These are phyloP conservation scores for Helminthosporium solani DNA, from an alignment of 2,329 filamentous ascomycete genomes.

Conservation along the genomic window DNA sequence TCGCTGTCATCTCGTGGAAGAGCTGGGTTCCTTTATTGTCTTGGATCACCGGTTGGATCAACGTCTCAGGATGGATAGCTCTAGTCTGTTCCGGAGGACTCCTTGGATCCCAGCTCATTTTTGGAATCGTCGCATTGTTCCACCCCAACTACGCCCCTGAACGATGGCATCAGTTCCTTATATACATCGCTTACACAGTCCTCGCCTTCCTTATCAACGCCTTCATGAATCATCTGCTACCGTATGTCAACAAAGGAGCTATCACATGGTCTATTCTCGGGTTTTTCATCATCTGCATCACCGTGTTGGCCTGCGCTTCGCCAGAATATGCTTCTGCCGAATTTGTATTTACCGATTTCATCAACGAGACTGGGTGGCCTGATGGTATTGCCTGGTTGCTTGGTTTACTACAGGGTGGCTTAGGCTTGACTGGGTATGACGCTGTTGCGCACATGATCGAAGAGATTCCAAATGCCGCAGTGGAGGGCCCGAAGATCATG, in stretches of 20 bases:
- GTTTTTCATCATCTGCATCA: constrained; percentile 69
- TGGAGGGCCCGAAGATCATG: constrained; percentile 66
- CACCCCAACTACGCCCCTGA: constrained; percentile 58
- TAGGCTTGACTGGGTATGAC: constrained; percentile 58
- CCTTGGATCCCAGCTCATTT: constrained; percentile 65
- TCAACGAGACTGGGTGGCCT: constrained; percentile 69
- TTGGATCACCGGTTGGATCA: constrained; percentile 73
- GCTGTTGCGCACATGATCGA: constrained; percentile 58
- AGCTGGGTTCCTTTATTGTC: constrained; percentile 63
- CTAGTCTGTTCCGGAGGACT: constrained; percentile 68
- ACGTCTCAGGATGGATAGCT: constrained; percentile 67
- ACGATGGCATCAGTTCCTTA: constrained; percentile 71
- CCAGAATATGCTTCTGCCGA: constrained; percentile 63
- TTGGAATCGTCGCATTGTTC: constrained; percentile 65
- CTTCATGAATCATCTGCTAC: constrained; percentile 62
- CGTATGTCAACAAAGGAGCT: constrained; percentile 66
- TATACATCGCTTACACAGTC: constrained; percentile 66
- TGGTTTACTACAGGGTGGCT: constrained; percentile 55
- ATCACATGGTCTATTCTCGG: constrained; percentile 71
- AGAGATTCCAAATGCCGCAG: constrained; percentile 60
- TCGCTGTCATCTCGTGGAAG: constrained; percentile 63
- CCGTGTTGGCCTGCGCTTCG: constrained; percentile 64
- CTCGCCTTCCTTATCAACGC: constrained; percentile 65
- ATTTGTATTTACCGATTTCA: constrained; percentile 67
- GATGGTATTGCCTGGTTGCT: constrained; percentile 61